A percentile compares a stretch with the other conserved stretches of the same genome.
Evolutionary conservation across 495 filamentous ascomycete species (phyloP).

Genomic region (Tuber magnatum): DNA sequence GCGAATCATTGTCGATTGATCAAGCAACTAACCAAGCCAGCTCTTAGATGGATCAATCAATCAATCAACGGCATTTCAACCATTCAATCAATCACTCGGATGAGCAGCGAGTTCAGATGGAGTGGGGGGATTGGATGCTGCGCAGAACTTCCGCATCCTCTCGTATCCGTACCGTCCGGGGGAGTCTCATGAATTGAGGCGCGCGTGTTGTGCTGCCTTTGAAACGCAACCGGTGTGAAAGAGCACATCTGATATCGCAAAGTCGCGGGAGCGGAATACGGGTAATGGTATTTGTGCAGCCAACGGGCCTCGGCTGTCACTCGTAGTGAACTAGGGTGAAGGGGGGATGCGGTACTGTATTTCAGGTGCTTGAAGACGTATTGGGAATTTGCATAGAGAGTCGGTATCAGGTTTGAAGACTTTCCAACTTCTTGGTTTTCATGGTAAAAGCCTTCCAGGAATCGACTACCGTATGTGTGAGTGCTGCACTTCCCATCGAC

Average conservation of each 20-base stretch:
- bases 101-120: not conserved
- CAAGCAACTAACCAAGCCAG: not conserved
- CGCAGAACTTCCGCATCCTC: not conserved
- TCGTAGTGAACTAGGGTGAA: not conserved
- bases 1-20: not conserved
- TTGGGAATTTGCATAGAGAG: not conserved
- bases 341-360: not conserved
- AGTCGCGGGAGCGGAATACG: not conserved
- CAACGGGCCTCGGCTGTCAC: not conserved
- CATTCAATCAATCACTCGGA: not conserved
- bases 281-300: not conserved
- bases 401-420: not conserved
- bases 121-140: not conserved
- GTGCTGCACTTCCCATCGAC: not conserved
- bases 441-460: not conserved
- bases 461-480: not conserved
- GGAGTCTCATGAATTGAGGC: not conserved
- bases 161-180: not conserved
- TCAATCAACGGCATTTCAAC: not conserved
- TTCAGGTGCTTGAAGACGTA: not conserved
- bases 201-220: not conserved
- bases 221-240: not conserved
- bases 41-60: not conserved
- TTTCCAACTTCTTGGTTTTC: not conserved
- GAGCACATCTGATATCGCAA: constrained; percentile 2